Evolutionary conservation across 2,329 filamentous ascomycete genomes (phyloP), one percentile per base, ranked within the genome.

Genomic region (Ceratocystis eucalypticola): DNA sequence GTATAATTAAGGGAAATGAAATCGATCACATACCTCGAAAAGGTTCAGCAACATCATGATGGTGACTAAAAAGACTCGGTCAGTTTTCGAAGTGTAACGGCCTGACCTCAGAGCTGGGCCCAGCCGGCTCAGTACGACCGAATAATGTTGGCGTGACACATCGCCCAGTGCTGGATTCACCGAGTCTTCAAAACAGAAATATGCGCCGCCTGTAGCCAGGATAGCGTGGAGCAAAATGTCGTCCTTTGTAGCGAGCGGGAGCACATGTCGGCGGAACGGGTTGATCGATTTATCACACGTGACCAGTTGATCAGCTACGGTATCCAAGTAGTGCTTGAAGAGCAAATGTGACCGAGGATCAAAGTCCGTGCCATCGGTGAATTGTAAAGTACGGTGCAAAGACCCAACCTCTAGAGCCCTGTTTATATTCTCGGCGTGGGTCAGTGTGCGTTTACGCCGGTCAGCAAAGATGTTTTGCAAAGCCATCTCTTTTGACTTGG

Each of bases 321-420:
- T 62, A 25, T 66, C 64, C 2, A 68, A 50, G 41, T 66, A 68
- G 33, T 68, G 67, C 50, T 68, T 66, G 33, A 68, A 68, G n/a
- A 68, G 53, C 28, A 68, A 22, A 22, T 66, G 67, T 6, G 67
- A 68, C 6, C 64, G 64, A 2, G 67, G 44, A 30, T 68, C 64
- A 20, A 68, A 45, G 15, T 55, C 44, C 30, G 7, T 53, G 30
- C 17, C 63, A 7, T 68, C 61, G 5, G 62, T 61, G 46, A 57
- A 48, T 17, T 50, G 33, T 4, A 63, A 28, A 25, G 28, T 28
- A 30, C 55, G 64, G 22, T 44, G 64, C 8, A 65, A 55, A n/a
- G 55, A 33, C 17, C 53, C 53, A 5, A 59, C n/a, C 33, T 59
- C 12, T 2, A 33, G n/a, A 59, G 53, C 53, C n/a, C 28, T 30